Evolutionary conservation across 192 early-diverging fungal species (phyloP), one percentile per base, ranked within the genome.

Genomic region (Geranomyces michiganensis): DNA sequence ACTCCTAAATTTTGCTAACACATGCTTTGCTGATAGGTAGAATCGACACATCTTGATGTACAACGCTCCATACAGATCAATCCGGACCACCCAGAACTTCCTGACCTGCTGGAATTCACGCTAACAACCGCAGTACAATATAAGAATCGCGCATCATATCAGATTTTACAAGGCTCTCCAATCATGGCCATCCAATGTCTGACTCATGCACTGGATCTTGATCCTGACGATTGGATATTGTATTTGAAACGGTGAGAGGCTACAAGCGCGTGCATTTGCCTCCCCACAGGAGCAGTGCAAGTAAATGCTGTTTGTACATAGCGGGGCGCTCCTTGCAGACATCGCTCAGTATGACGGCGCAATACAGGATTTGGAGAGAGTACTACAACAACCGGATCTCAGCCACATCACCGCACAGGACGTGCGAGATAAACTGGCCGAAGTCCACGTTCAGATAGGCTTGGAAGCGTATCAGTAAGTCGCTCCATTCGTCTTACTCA

Each of bases 151-250:
- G 81, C 85, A 12, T 72, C 74, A 5, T 47, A 80, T 14, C 71
- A 80, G 59, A 82, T 84, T 48, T 43, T 81, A 33, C 72, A 80
- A 41, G 78, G 79, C 0, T 33, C 59, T n/a, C 70, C 65, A 10
- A 63, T 43, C 21, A 32, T 65, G 3, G 85, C 80, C 10, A 51
- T 84, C 3, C 77, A 71, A 51, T 84, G 64, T 71, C 69, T 83
- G 19, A 84, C 77, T 53, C 76, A 80, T 63, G 82, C 82, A 14
- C 36, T 86, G 21, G 85, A 86, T 33, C 65, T 86, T 26, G 82
- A 86, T 64, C 67, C 62, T 4, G 51, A 58, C 30, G 84, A 86
- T 67, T 84, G 80, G 82, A 65, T 73, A 15, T 58, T 70, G 6
- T 59, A 72, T 13, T 64, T 82, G 1, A 82, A 81, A 61, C 49